phyloP scores from a whole-genome alignment of 2,329 filamentous ascomycete genomes.

The Sordariomycetes sp. region DNA sequence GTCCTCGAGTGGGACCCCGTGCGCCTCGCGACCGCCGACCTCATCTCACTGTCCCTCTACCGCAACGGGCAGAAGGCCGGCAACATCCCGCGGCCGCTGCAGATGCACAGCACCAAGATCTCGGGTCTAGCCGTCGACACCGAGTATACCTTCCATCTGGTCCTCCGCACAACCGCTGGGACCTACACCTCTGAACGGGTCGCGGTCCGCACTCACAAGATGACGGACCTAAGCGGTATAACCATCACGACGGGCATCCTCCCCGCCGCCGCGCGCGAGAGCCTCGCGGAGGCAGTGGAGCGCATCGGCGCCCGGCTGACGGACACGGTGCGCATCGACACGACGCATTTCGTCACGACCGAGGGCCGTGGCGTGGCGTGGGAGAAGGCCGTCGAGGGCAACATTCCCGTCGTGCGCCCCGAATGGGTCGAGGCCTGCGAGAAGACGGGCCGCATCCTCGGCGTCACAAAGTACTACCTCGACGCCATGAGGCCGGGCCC shows the following conservation, averaged over 20 bases:
- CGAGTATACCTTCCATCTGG: constrained; percentile 88
- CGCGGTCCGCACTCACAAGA: constrained; percentile 85
- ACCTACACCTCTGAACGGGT: constrained; percentile 76
- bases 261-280: constrained; percentile 58
- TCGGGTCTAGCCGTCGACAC: constrained; percentile 91
- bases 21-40: constrained; percentile 78
- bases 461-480: constrained; percentile 90
- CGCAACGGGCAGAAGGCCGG: constrained; percentile 95
- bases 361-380: constrained; percentile 80
- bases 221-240: constrained; percentile 93
- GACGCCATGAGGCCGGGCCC: constrained; percentile 52
- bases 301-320: constrained; percentile 87
- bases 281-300: constrained; percentile 61
- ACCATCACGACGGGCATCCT: constrained; percentile 87
- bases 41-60: constrained; percentile 81
- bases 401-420: constrained; percentile 90
- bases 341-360: constrained; percentile 94
- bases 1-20: constrained; percentile 98
- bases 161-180: constrained; percentile 81
- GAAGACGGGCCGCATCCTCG: constrained; percentile 79
- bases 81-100: constrained; percentile 74
- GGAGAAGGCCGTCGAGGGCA: constrained; percentile 97
- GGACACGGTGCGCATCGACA: constrained; percentile 86
- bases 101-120: constrained; percentile 93
- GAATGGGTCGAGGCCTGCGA: constrained; percentile 99